phyloP scores from a whole-genome alignment of 169 alveolate genomes.

The Plasmodium cynomolgi region DNA sequence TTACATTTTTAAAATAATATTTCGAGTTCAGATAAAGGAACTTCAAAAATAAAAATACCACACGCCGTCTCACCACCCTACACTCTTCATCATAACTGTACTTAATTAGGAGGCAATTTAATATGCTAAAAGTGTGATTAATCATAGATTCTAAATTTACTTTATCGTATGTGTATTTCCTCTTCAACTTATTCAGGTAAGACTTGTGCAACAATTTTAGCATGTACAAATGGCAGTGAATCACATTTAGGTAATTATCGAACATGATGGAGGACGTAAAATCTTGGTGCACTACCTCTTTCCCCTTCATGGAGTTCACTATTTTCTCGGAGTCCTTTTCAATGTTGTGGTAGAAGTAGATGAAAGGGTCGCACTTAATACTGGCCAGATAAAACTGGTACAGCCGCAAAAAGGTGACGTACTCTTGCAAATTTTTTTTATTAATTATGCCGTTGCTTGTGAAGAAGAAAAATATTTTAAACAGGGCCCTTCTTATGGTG shows the following conservation, averaged over 20 bases:
- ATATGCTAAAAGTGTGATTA: conserved; percentile 19
- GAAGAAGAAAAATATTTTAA: conserved; percentile 37
- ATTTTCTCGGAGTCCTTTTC: conserved; percentile 2
- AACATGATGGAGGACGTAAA: background rate
- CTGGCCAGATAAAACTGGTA: conserved; percentile 13
- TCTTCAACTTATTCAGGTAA: conserved; percentile 29
- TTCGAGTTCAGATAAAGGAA: conserved; percentile 54
- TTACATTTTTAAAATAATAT: conserved; percentile 51
- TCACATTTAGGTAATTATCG: conserved; percentile 13
- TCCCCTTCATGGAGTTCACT: background rate
- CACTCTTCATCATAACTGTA: conserved; percentile 37
- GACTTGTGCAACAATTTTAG: conserved; percentile 45
- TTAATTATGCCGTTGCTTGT: conserved; percentile 40
- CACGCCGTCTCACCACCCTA: conserved; percentile 3
- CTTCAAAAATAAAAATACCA: conserved; percentile 39
- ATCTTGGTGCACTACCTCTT: background rate
- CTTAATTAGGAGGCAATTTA: conserved; percentile 41
- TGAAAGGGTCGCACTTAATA: background rate
- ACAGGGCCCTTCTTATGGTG: conserved; percentile 6
- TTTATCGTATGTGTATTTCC: conserved; percentile 1
- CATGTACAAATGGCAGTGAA: conserved; percentile 54
- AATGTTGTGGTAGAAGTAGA: conserved; percentile 34
- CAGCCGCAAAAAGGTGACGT: conserved; percentile 16
- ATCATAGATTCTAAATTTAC: conserved; percentile 31
- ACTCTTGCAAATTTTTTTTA: conserved; percentile 12